phyloP scores from a whole-genome alignment of 1,284 basidiomycete genomes.

The Mycosarcoma mackinlayi region DNA sequence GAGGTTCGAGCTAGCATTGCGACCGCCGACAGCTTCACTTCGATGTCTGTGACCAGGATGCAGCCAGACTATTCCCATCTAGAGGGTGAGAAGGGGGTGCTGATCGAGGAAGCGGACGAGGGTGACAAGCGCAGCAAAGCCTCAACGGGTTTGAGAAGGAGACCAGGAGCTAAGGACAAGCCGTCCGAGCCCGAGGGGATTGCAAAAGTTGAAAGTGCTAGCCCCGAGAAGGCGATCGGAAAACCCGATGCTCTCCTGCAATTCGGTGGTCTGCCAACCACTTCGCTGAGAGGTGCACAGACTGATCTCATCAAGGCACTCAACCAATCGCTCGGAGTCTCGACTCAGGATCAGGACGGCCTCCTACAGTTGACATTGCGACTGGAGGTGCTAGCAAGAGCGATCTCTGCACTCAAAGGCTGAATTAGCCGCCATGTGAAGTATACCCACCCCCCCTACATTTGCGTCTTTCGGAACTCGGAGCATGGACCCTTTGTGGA shows the following conservation, averaged over 20 bases:
- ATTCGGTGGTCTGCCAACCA: conserved; percentile 48
- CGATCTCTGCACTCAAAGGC: not conserved
- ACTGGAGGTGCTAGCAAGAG: conserved; percentile 9
- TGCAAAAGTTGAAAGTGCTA: not conserved
- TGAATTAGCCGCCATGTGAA: no score
- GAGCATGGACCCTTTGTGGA: no score
- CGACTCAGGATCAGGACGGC: not conserved
- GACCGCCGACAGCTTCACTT: not conserved
- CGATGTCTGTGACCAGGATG: conserved; percentile 8
- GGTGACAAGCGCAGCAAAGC: no score
- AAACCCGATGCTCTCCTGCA: conserved; percentile 40
- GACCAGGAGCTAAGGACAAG: conserved; percentile 1
- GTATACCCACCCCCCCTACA: no score
- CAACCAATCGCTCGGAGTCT: conserved; percentile 14
- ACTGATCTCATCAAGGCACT: conserved; percentile 28
- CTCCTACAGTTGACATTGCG: conserved; percentile 13
- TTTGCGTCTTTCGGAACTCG: no score
- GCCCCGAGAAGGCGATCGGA: not conserved
- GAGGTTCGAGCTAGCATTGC: conserved; percentile 8
- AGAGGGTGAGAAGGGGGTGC: not conserved
- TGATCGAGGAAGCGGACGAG: conserved; percentile 8
- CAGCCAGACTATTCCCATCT: conserved; percentile 35
- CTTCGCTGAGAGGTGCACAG: conserved; percentile 41
- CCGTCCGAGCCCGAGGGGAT: conserved; percentile 3
- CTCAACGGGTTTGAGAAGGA: conserved; percentile 10